Evolutionary conservation across 2,329 filamentous ascomycete genomes (phyloP), one percentile per base, ranked within the genome.

Genomic region (Hypoxylon sp.): DNA sequence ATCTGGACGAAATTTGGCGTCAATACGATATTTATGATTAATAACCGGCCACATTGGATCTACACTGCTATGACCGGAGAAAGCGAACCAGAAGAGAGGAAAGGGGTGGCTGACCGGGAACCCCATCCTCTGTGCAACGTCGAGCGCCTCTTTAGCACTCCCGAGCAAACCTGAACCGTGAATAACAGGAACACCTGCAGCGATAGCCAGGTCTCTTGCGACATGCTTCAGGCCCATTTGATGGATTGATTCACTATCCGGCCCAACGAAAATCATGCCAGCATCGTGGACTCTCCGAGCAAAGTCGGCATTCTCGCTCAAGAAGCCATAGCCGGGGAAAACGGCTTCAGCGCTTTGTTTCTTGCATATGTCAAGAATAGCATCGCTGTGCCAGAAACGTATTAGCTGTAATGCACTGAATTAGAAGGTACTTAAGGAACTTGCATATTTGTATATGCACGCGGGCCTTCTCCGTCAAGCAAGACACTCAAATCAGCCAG

Each of bases 261-360:
- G 89, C 0, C 90, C 90, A 2, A 87, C 84, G 75, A 89, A 91
- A 0, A 79, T 79, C 60, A 90, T 81, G 0, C 87, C 88, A 0
- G 86, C 86, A 14, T 83, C 79, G 5, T 80, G 56, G 85, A 22
- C 82, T 77, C 51, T 68, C 10, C 81, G 77, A 0, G 89, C 88
- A 72, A 92, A 92, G 10, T 86, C 83, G 6, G 85, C 83, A 72
- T 90, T 90, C 61, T 91, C 89, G 5, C 85, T 87, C 2, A 91
- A 77, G 69, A 90, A 91, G 1, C 89, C 89, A 79, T 91, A 91
- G 2, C 89, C 89, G 0, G 89, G 88, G 53, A 90, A 87, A 14
- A 92, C 84, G 2, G 86, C 87, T 68, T 90, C 81, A 7, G 79
- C 84, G 2, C 79, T 72, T 20, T 84, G 79, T 5, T 81, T 72